phyloP scores from a whole-genome alignment of 2,329 filamentous ascomycete genomes.

The Pseudogymnoascus sp. region DNA sequence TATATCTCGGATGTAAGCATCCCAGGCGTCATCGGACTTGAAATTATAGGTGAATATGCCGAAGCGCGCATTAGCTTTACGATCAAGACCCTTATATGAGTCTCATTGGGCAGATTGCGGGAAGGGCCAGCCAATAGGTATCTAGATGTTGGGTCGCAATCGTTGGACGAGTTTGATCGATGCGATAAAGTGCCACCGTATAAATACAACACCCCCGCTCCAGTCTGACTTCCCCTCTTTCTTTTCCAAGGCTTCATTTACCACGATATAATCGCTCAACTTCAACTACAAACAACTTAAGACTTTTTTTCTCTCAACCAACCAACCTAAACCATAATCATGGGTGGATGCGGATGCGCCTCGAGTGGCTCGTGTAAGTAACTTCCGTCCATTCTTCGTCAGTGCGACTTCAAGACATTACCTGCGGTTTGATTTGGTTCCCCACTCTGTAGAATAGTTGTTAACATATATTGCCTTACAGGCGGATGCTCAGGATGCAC shows the following conservation, averaged over 20 bases:
- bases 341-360: conserved; percentile 1
- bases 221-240: not conserved
- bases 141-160: not conserved
- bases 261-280: not conserved
- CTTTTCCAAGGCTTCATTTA: not conserved
- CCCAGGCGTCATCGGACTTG: not conserved
- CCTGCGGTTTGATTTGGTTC: too few relatives aligned
- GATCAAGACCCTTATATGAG: not conserved
- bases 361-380: not conserved
- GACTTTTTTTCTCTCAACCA: not conserved
- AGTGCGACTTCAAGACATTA: not conserved
- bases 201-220: not conserved
- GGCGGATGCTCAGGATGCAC: not conserved
- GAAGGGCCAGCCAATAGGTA: not conserved
- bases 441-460: too few relatives aligned
- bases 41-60: not conserved
- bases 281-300: not conserved
- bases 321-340: not conserved
- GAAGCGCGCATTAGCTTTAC: not conserved
- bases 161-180: not conserved
- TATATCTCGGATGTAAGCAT: not conserved
- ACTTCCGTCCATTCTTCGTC: not conserved
- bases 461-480: not conserved
- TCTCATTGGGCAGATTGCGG: not conserved
- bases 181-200: not conserved